A percentile compares a stretch with the other conserved stretches of the same genome.
These are phyloP conservation scores for Omphalotus guepiniiformis DNA, from an alignment of 768 basidiomycete species.

Conservation along the genomic window DNA sequence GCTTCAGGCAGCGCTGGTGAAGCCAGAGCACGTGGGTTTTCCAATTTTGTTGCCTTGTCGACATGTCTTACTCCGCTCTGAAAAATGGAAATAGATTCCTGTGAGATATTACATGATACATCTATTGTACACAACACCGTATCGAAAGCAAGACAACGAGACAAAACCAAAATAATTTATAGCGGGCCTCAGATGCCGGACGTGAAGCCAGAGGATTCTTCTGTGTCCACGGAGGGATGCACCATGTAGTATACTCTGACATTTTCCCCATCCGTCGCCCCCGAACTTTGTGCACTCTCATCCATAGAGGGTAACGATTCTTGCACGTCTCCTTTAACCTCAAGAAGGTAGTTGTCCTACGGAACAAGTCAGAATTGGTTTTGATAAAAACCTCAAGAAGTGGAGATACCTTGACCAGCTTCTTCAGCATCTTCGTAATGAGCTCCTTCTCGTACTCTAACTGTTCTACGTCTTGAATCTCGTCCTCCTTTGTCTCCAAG, in stretches of 20 bases:
- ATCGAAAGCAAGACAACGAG: background rate
- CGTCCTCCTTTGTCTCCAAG: slow-evolving; percentile 81
- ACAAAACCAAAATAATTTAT: slow-evolving; percentile 22
- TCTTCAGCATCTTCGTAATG: slow-evolving; percentile 82
- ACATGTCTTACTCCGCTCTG: no score
- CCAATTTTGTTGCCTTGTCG: background rate
- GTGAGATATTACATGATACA: no score
- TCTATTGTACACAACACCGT: no score
- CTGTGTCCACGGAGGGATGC: slow-evolving; percentile 81
- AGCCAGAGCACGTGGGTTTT: no score
- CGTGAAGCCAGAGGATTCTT: slow-evolving; percentile 41
- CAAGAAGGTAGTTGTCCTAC: slow-evolving; percentile 83
- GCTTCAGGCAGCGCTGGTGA: no score
- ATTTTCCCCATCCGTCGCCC: slow-evolving; percentile 48
- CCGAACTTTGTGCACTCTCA: slow-evolving; percentile 50
- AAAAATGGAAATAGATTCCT: no score
- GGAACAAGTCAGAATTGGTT: slow-evolving; percentile 5
- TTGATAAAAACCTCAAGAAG: background rate
- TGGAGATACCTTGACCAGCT: slow-evolving; percentile 78
- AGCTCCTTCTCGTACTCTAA: slow-evolving; percentile 89
- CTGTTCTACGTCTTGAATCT: slow-evolving; percentile 80
- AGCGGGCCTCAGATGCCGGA: slow-evolving; percentile 29
- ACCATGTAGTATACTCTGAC: slow-evolving; percentile 84
- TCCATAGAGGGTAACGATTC: slow-evolving; percentile 69
- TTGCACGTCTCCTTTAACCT: slow-evolving; percentile 78